A percentile compares a stretch with the other conserved stretches of the same genome.
Evolutionary conservation across 2,329 filamentous ascomycete species (phyloP).

Genomic region (Macrophomina tecta): DNA sequence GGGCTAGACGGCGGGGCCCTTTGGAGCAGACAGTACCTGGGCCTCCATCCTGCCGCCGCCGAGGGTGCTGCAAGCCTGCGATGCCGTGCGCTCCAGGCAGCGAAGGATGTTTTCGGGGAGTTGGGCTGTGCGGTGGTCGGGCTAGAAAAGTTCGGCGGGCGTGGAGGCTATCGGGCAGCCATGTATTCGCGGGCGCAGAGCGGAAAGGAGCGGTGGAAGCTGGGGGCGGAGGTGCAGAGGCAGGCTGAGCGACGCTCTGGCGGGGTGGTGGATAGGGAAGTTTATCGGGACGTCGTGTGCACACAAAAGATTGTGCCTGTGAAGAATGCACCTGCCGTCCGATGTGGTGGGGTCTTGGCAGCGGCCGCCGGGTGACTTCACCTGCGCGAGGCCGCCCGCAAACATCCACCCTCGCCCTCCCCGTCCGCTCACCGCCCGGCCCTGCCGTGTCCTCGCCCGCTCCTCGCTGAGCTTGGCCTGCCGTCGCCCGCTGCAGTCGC

Average conservation of each 20-base stretch:
- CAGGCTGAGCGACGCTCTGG: background rate
- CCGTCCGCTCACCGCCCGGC: no score
- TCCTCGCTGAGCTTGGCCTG: background rate
- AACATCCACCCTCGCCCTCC: slow-evolving; percentile 1
- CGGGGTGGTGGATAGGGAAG: slow-evolving; percentile 1
- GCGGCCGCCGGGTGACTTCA: slow-evolving; percentile 14
- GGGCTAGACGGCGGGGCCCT: slow-evolving; percentile 5
- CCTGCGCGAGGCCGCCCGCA: background rate
- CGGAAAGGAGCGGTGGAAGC: background rate
- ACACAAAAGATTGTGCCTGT: slow-evolving; percentile 11
- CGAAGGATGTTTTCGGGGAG: background rate
- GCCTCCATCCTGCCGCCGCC: slow-evolving; percentile 30
- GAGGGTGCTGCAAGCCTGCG: slow-evolving; percentile 20
- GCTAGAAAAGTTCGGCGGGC: slow-evolving; percentile 25
- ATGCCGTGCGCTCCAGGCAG: slow-evolving; percentile 12
- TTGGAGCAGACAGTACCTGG: slow-evolving; percentile 21
- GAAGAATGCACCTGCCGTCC: slow-evolving; percentile 17
- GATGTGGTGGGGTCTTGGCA: slow-evolving; percentile 23
- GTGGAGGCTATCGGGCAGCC: slow-evolving; percentile 28
- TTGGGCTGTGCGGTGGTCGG: slow-evolving; percentile 6
- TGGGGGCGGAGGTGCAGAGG: background rate
- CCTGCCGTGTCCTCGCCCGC: background rate
- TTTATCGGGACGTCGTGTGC: background rate
- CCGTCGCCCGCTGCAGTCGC: background rate
- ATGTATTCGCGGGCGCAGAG: slow-evolving; percentile 10